phyloP scores from a whole-genome alignment of 2,329 filamentous ascomycete species.

The Rutstroemia sp. region DNA sequence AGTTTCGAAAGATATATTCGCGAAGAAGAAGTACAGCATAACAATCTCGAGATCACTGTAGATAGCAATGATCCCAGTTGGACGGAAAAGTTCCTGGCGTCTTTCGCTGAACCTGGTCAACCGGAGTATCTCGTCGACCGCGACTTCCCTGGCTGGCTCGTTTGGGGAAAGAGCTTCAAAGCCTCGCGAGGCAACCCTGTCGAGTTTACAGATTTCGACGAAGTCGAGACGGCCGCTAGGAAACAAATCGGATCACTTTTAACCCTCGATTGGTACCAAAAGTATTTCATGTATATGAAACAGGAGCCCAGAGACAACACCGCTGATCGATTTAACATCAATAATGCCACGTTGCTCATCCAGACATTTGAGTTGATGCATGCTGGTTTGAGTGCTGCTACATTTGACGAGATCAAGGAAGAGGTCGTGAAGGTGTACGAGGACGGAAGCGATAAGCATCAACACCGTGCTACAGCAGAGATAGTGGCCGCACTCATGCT shows the following conservation, averaged over 20 bases:
- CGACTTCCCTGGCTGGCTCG: constrained; percentile 92
- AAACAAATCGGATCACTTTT: constrained; percentile 74
- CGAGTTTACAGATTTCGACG: constrained; percentile 66
- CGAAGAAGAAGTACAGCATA: constrained; percentile 69
- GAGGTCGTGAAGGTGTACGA: constrained; percentile 72
- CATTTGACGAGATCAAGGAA: constrained; percentile 81
- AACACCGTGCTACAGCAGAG: constrained; percentile 91
- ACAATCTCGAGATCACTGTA: constrained; percentile 68
- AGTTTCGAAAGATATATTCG: constrained; percentile 81
- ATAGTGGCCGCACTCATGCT: constrained; percentile 81
- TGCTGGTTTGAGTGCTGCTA: constrained; percentile 67
- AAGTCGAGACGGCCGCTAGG: constrained; percentile 66
- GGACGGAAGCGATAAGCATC: constrained; percentile 94
- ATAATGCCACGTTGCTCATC: constrained; percentile 77
- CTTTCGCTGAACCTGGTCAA: constrained; percentile 64
- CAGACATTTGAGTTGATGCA: constrained; percentile 88
- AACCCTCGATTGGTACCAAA: constrained; percentile 76
- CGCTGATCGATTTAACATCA: constrained; percentile 83
- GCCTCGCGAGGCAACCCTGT: constrained; percentile 66
- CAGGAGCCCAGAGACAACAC: constrained; percentile 82
- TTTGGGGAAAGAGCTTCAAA: constrained; percentile 84
- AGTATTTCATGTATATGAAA: constrained; percentile 89
- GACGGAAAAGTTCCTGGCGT: constrained; percentile 69
- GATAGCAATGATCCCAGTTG: constrained; percentile 68
- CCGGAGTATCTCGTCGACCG: constrained; percentile 86